A percentile compares a stretch with the other conserved stretches of the same genome.
phyloP scores from a whole-genome alignment of 768 basidiomycete genomes.

The Xerocomellus chrysenteron region DNA sequence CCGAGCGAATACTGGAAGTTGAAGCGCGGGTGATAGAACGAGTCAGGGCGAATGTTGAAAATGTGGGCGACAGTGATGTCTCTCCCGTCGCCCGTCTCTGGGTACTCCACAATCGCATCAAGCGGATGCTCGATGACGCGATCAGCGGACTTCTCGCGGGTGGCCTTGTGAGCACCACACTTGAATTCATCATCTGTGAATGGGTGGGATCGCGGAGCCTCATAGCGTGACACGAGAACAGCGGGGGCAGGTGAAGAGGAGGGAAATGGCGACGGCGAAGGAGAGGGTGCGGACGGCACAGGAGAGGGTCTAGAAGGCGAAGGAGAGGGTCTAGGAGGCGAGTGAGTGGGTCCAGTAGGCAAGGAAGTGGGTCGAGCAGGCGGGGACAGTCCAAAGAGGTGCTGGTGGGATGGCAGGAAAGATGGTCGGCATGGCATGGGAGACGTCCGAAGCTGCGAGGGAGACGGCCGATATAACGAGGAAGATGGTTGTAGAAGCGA shows the following conservation, averaged over 20 bases:
- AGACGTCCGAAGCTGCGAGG: too few species aligned
- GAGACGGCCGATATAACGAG: too few species aligned
- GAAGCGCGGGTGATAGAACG: neutral
- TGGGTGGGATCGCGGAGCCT: neutral
- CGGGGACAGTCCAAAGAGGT: too few species aligned
- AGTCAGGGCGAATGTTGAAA: neutral
- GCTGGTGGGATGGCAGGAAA: too few species aligned
- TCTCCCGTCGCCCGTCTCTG: slow-evolving; percentile 1
- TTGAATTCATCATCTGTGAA: neutral
- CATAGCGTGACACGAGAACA: neutral
- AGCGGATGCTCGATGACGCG: neutral
- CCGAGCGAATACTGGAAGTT: slow-evolving; percentile 5
- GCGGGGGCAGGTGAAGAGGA: neutral
- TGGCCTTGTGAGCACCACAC: neutral
- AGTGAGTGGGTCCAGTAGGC: too few species aligned
- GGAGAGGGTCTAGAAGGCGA: too few species aligned
- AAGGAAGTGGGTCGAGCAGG: too few species aligned
- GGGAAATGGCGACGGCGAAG: too few species aligned
- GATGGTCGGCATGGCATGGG: too few species aligned
- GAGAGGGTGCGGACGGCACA: too few species aligned
- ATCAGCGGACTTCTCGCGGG: neutral
- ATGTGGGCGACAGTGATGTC: neutral
- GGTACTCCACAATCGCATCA: neutral
- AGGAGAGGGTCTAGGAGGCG: too few species aligned
- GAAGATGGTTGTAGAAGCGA: too few species aligned